phyloP scores from a whole-genome alignment of 2,329 filamentous ascomycete species.

The Neodidymelliopsis sp. region DNA sequence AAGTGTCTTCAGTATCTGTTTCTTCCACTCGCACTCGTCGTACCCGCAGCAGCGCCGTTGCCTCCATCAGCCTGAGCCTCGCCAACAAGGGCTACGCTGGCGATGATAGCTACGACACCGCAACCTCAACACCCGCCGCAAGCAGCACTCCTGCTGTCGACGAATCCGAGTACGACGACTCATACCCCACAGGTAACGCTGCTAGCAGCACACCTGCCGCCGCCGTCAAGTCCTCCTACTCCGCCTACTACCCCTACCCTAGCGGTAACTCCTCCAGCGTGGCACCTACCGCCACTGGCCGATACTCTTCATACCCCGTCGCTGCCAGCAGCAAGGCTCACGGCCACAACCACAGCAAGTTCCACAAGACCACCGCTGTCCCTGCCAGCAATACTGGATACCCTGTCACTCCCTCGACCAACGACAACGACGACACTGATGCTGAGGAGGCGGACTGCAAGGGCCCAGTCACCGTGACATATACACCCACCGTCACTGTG shows the following conservation, averaged over 20 bases:
- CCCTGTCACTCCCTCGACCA: constrained; percentile 1
- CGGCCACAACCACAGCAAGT: constrained; percentile 19
- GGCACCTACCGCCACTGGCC: constrained; percentile 11
- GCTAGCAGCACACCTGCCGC: neutral
- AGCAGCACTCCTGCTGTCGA: constrained; percentile 3
- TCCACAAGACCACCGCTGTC: constrained; percentile 16
- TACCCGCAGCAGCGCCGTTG: constrained; percentile 1
- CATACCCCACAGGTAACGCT: neutral
- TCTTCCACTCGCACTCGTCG: constrained; percentile 6
- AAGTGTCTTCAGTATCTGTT: constrained; percentile 2
- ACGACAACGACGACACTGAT: neutral
- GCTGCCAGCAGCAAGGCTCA: constrained; percentile 6
- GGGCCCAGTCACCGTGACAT: constrained; percentile 32
- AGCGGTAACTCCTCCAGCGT: constrained; percentile 10
- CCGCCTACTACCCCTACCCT: constrained; percentile 9
- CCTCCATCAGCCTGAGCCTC: constrained; percentile 19
- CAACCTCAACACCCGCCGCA: constrained; percentile 1
- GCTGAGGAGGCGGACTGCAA: constrained; percentile 27
- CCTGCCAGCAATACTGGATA: constrained; percentile 18
- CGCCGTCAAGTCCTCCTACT: neutral
- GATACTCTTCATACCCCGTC: neutral
- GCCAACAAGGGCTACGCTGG: constrained; percentile 23
- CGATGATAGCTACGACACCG: constrained; percentile 1
- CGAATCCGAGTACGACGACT: neutral
- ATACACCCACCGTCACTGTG: constrained; percentile 39